A percentile compares a stretch with the other conserved stretches of the same genome.
Evolutionary conservation across 176 grass and related monocot species (phyloP).

Genomic region (Triticum timopheevii): DNA sequence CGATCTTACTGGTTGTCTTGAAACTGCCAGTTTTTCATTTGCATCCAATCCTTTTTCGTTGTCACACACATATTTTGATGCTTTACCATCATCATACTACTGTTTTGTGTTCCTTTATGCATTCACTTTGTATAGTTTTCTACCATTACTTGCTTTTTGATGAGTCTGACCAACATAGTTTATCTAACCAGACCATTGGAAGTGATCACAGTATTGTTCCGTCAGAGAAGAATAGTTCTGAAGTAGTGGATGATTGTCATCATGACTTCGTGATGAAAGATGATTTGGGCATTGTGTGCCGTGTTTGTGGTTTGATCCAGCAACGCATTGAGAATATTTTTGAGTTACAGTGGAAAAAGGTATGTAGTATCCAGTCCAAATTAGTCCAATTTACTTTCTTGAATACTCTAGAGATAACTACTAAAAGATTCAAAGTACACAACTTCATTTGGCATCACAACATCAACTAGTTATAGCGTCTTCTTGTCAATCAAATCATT

Average conservation of each 20-base stretch:
- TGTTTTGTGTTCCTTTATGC: not conserved
- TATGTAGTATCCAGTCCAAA: conserved; percentile 28
- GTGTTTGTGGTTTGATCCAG: conserved; percentile 77
- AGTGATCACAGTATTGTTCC: conserved; percentile 14
- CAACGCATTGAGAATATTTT: conserved; percentile 62
- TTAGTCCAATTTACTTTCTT: conserved; percentile 17
- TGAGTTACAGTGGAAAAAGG: conserved; percentile 62
- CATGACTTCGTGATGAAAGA: conserved; percentile 64
- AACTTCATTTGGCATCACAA: conserved; percentile 9
- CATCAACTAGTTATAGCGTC: not conserved
- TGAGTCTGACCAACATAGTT: conserved; percentile 14
- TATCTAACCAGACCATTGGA: conserved; percentile 38
- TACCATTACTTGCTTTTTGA: conserved; percentile 3
- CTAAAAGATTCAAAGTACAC: not conserved
- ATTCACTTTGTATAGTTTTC: conserved; percentile 1
- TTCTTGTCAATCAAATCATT: not conserved
- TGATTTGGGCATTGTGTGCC: conserved; percentile 70
- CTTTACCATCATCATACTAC: not conserved
- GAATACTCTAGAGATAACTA: conserved; percentile 1
- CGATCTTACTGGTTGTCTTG: conserved; percentile 11
- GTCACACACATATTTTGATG: not conserved
- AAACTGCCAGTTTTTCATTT: not conserved
- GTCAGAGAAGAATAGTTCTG: conserved; percentile 19
- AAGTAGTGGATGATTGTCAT: conserved; percentile 43
- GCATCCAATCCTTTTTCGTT: not conserved